A percentile compares a stretch with the other conserved stretches of the same genome.
phyloP scores from a whole-genome alignment of 2,329 filamentous ascomycete species.

The Aureobasidium namibiae region DNA sequence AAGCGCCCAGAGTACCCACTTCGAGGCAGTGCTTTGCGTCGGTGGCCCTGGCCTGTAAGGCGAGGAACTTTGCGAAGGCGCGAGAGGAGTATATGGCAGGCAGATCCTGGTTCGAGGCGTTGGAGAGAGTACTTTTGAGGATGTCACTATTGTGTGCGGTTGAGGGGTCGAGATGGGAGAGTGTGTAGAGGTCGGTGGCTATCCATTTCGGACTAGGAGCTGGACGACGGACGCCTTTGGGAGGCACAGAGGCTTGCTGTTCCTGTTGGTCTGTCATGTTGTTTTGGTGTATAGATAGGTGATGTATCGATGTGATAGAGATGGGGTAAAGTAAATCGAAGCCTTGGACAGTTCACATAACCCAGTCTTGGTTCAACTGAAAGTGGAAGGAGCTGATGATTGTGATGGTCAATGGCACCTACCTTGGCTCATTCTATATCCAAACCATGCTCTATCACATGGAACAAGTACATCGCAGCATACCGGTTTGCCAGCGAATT shows the following conservation, averaged over 20 bases:
- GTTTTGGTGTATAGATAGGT: too few relatives aligned
- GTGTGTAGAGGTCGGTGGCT: constrained; percentile 25
- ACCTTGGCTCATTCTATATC: background rate
- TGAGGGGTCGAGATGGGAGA: constrained; percentile 23
- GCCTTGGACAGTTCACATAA: background rate
- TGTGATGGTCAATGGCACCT: background rate
- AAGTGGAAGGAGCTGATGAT: background rate
- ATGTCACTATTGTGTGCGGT: background rate
- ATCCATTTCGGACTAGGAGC: background rate
- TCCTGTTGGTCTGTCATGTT: background rate
- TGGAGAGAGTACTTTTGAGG: constrained; percentile 10
- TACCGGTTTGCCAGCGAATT: too few relatives aligned
- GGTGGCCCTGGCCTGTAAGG: constrained; percentile 27
- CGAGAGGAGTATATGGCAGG: constrained; percentile 30
- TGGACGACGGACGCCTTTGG: background rate
- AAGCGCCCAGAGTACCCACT: constrained; percentile 48
- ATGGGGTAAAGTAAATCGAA: background rate
- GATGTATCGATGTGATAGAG: background rate
- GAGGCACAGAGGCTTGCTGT: background rate
- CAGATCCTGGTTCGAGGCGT: constrained; percentile 9
- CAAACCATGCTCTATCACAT: background rate
- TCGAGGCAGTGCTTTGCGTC: constrained; percentile 36
- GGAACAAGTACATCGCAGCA: background rate
- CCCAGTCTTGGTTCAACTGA: background rate
- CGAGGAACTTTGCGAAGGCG: constrained; percentile 30